phyloP scores from a whole-genome alignment of 139 green algal species.

The Closterium sp. region DNA sequence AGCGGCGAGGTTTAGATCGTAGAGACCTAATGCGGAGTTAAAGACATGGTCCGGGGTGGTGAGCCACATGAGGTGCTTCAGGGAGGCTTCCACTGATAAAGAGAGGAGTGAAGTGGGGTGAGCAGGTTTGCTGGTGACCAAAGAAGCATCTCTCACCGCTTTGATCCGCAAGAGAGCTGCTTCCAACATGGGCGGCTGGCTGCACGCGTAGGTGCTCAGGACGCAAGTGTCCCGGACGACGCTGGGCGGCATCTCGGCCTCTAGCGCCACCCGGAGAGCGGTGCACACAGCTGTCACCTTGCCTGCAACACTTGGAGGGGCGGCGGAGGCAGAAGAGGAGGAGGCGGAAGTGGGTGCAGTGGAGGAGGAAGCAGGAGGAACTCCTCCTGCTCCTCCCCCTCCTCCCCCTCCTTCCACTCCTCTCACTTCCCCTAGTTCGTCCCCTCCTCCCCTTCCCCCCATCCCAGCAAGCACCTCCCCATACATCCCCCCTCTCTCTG shows the following conservation, averaged over 20 bases:
- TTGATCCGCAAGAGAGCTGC: background rate
- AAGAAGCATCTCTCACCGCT: no score
- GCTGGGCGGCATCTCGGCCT: background rate
- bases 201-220: background rate
- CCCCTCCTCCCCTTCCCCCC: background rate
- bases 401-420: background rate
- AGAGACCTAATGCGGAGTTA: slow-evolving; percentile 78
- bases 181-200: background rate
- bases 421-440: background rate
- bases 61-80: slow-evolving; percentile 84
- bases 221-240: background rate
- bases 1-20: slow-evolving; percentile 88
- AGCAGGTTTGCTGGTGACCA: no score
- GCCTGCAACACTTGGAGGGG: no score
- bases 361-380: no score
- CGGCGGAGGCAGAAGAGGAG: no score
- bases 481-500: background rate
- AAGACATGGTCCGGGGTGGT: slow-evolving; percentile 78
- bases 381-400: background rate
- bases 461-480: background rate
- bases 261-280: slow-evolving; percentile 3
- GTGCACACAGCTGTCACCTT: slow-evolving; percentile 55
- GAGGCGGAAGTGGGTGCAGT: no score
- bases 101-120: background rate
- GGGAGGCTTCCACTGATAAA: slow-evolving; percentile 63